Evolutionary conservation across 2,329 filamentous ascomycete species (phyloP).

Genomic region (Pseudogymnoascus pannorum): DNA sequence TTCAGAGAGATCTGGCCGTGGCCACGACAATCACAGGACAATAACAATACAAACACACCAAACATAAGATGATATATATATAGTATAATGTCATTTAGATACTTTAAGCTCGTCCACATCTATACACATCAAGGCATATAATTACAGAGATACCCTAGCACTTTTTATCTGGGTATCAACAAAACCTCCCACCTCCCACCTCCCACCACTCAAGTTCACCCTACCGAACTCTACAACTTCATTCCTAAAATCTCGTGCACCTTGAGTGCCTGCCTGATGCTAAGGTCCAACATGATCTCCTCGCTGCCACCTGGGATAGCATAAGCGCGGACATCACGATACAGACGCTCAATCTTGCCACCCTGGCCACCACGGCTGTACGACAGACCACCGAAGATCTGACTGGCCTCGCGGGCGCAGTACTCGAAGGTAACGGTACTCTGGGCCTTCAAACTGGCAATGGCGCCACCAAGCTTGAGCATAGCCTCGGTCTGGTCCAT

Average conservation of each 20-base stretch:
- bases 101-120: neutral
- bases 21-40: neutral
- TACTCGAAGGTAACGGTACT: conserved; percentile 93
- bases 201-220: neutral
- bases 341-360: conserved; percentile 88
- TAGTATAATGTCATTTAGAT: conserved; percentile 6
- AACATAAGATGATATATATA: neutral
- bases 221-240: conserved; percentile 61
- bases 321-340: conserved; percentile 91
- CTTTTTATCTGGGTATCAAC: conserved; percentile 7
- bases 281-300: conserved; percentile 98
- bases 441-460: conserved; percentile 90
- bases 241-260: conserved; percentile 90
- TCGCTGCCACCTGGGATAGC: conserved; percentile 93
- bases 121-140: conserved; percentile 2
- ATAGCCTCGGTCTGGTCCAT: conserved; percentile 96
- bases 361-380: conserved; percentile 93
- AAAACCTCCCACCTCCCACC: neutral
- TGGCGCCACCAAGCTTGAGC: conserved; percentile 89
- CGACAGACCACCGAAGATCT: conserved; percentile 93
- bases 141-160: conserved; percentile 7
- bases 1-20: neutral
- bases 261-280: conserved; percentile 81
- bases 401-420: conserved; percentile 89
- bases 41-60: neutral